Base-by-base conservation (phyloP, 371 early-diverging fungal genomes). In the Apophysomyces elegans region DNA sequence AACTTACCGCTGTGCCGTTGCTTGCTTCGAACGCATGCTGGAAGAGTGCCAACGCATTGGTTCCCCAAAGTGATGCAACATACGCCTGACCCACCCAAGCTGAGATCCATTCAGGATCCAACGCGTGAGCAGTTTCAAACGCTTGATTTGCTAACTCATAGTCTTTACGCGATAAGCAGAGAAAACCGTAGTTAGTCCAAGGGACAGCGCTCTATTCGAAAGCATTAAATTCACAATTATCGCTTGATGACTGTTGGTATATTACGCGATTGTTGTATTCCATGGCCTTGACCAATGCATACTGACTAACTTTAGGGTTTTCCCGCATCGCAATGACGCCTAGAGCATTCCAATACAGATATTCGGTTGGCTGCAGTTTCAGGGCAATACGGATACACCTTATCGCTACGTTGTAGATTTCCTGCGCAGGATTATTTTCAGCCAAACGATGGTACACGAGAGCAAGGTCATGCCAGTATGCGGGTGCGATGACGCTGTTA, bases 11-110 rank as follows among this genome's bases (percentile, higher is more conserved):
- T 62, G 84, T 70, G 46, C 83, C 86, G 60, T 77, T 79, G 56
- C 88, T 88, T 14, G 92, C 82, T 39, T 88, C 86, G 74, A 89
- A 85, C 5, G 93, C 89, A 67, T 95, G 94, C 47, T 92, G 91
- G 68, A 88, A 91, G 32, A 93, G 71, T 1, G 83, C 88, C 5
- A 80, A 73, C 7, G 88, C 89, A 46, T 74, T 67, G 12, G 83
- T 80, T 18, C 84, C 88, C 72, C 84, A 78, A 0, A 80, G 62
- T 63, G 90, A 84, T 6, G 92, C 90, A 9, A 93, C 83, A 63
- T 91, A 82, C 0, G 93, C 95, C 63, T 91, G 93, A 6, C 96
- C 96, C 45, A 94, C 83, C 96, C 96, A 95, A 6, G 89, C 88
- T 13, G 87, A 80, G 6, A 88, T 81, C 72, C 81, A 88, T 65